These are phyloP conservation scores for Colletotrichum salicis DNA, from an alignment of 2,329 filamentous ascomycete species.

Conservation along the genomic window DNA sequence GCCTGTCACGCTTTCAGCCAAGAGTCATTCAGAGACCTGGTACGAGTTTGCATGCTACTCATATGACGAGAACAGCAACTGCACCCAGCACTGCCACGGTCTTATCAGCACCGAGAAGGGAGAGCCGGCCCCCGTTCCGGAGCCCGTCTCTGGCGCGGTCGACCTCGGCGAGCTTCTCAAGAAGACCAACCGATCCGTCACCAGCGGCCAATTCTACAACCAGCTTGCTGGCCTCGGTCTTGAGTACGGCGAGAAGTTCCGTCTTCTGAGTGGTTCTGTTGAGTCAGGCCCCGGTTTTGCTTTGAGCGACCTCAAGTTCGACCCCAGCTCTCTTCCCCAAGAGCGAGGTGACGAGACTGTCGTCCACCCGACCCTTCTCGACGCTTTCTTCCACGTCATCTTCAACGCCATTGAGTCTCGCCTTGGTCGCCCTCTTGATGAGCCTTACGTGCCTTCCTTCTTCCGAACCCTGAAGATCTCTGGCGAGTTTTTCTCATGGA, in stretches of 20 bases:
- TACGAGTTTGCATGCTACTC: conserved; percentile 41
- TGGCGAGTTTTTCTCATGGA: conserved; percentile 38
- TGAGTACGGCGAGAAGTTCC: conserved; percentile 40
- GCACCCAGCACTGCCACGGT: conserved; percentile 40
- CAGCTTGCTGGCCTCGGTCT: conserved; percentile 39
- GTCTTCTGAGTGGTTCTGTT: conserved; percentile 38
- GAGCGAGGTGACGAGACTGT: conserved; percentile 38
- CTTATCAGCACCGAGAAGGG: conserved; percentile 37
- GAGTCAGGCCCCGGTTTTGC: conserved; percentile 39
- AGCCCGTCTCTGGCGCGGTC: conserved; percentile 12
- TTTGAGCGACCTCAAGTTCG: not conserved
- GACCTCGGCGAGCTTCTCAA: conserved; percentile 34
- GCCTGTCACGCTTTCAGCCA: conserved; percentile 36
- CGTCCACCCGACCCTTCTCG: conserved; percentile 40
- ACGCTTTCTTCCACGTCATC: conserved; percentile 42
- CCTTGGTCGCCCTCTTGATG: conserved; percentile 38
- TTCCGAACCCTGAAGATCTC: conserved; percentile 39
- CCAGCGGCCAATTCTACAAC: conserved; percentile 38
- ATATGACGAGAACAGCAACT: conserved; percentile 40
- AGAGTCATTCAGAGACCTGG: conserved; percentile 39
- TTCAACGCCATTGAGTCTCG: conserved; percentile 41
- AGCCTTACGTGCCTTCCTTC: conserved; percentile 42
- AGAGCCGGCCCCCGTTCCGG: conserved; percentile 26
- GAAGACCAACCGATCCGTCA: conserved; percentile 39
- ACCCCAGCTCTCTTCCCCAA: not conserved